Percentiles rank a stretch among this genome's conserved stretches.
phyloP scores from a whole-genome alignment of 2,329 filamentous ascomycete genomes.

The Aspergillus awamori region DNA sequence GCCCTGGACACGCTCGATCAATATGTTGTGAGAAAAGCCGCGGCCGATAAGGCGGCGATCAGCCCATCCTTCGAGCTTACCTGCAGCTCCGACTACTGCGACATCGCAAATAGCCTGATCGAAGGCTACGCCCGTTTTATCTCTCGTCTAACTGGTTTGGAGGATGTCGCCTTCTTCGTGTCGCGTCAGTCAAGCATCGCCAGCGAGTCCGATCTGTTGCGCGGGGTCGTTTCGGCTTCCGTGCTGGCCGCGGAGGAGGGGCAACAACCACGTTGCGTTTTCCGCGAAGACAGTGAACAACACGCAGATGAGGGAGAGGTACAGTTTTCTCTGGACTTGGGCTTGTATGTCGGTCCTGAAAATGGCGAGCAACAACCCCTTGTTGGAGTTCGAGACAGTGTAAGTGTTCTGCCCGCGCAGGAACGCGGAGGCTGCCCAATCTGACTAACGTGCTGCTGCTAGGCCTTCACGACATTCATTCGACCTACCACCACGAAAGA shows the following conservation, averaged over 20 bases:
- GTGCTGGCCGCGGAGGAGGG: conserved; percentile 2
- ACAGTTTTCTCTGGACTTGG: conserved; percentile 27
- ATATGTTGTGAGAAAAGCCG: conserved; percentile 22
- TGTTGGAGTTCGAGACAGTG: conserved; percentile 11
- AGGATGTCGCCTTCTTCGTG: conserved; percentile 30
- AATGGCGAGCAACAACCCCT: conserved; percentile 18
- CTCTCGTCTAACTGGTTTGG: conserved; percentile 27
- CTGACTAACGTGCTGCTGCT: conserved; percentile 12
- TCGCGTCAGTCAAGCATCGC: conserved; percentile 13
- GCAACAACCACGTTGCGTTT: conserved; percentile 1
- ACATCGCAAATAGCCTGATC: conserved; percentile 21
- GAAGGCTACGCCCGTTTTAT: conserved; percentile 32
- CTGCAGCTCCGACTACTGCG: conserved; percentile 12
- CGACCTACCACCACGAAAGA: conserved; percentile 4
- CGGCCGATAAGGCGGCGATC: conserved; percentile 5
- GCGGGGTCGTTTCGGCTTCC: conserved; percentile 20
- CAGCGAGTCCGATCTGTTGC: conserved; percentile 3
- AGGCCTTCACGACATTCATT: conserved; percentile 24
- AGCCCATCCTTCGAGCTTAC: conserved; percentile 17
- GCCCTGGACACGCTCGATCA: conserved; percentile 30
- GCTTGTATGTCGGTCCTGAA: conserved; percentile 16
- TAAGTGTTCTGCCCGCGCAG: conserved; percentile 13
- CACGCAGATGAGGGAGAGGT: conserved; percentile 21
- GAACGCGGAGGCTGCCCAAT: not conserved
- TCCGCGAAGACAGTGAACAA: conserved; percentile 18